phyloP scores from a whole-genome alignment of 441 rosid species.

The Hura crepitans region DNA sequence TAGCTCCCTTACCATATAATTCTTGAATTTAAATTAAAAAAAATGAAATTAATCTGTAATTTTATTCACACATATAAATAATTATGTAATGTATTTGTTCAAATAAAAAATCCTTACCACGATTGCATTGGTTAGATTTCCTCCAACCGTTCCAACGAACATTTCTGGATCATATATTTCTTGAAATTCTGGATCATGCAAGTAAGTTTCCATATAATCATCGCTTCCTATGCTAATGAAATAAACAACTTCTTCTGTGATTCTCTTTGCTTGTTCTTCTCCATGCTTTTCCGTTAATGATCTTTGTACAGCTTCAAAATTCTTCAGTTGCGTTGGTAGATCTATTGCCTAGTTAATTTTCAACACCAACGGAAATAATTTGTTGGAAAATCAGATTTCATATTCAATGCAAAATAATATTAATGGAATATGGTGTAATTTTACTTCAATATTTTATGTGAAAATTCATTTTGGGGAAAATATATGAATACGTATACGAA shows the following conservation, averaged over 20 bases:
- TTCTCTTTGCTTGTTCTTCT: conserved; percentile 24
- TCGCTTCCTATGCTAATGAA: conserved; percentile 55
- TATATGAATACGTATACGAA: no score
- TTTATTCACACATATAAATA: no score
- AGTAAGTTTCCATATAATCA: conserved; percentile 49
- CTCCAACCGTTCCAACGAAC: conserved; percentile 42
- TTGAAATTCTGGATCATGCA: conserved; percentile 36
- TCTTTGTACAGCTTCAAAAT: conserved; percentile 35
- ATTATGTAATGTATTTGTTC: no score
- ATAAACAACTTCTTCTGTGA: conserved; percentile 46
- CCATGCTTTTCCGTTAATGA: conserved; percentile 35
- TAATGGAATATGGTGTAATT: no score
- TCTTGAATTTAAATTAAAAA: conserved; percentile 28
- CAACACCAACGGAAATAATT: not conserved
- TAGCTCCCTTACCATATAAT: conserved; percentile 44
- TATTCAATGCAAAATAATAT: no score
- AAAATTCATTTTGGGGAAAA: no score
- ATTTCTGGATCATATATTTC: conserved; percentile 30
- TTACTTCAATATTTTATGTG: no score
- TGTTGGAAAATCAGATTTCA: not conserved
- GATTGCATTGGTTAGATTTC: conserved; percentile 46
- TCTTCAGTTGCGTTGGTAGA: conserved; percentile 37
- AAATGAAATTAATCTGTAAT: no score
- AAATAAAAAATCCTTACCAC: conserved; percentile 24
- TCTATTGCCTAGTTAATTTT: conserved; percentile 32